Evolutionary conservation across 306 rosid genomes (phyloP), one percentile per base, ranked within the genome.

Genomic region (Vachellia pachyceras): DNA sequence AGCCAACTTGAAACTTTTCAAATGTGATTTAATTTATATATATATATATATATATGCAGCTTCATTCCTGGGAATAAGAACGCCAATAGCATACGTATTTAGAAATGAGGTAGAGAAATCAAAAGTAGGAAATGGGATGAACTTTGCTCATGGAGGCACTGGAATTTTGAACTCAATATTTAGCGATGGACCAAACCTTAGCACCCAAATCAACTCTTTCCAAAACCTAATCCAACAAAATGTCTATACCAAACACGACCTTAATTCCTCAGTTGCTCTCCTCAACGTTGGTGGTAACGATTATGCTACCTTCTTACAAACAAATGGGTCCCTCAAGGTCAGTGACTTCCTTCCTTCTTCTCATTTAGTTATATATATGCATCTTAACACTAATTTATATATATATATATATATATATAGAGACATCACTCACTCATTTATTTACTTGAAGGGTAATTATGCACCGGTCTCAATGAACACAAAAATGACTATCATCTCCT

Each of bases 111-210:
- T 10, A 40, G 15, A n/a, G 17, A 68, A 68, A 37, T 73, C 77
- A 73, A 54, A 54, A 10, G 50, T 73, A 5, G 0, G 6, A 52
- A 15, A 52, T 73, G 77, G 77, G 77, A 73, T 73, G 49, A 73
- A 73, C 77, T 73, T n/a, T n/a, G 67, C 67, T 3, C 5, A 5
- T 35, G 66, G 77, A 36, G 77, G 77, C 20, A 73, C 67, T 73
- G 77, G 77, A 5, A 54, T 73, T 54, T 73, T 73, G 0, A 20
- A 54, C 47, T 37, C 77, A 5, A 3, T 37, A 18, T 17, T 54
- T 12, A 12, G 45, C 20, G 35, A 3, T 11, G 77, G 67, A 52
- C 77, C 77, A 37, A 73, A 73, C 50, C 40, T 73, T 10, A 52
- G 67, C n/a, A 52, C 50, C 67, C 77, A 73, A 37, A 46, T 78